A percentile compares a stretch with the other conserved stretches of the same genome.
These are phyloP conservation scores for Lepidopterella palustris DNA, from an alignment of 495 filamentous ascomycete species.

Conservation along the genomic window DNA sequence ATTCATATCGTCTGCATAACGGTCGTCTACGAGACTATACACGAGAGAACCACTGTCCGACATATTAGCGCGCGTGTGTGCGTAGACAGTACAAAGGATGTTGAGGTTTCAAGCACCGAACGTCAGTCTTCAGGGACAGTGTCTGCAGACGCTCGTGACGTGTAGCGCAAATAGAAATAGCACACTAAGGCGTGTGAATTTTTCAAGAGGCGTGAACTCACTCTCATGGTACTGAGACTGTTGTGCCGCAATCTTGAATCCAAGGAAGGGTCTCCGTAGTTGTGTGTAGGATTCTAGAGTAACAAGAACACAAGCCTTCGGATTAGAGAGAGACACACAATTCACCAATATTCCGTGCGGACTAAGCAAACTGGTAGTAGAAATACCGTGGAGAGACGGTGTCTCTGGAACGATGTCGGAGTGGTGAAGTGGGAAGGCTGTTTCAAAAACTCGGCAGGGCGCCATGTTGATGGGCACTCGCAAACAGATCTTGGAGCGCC, in stretches of 20 bases:
- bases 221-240: conserved; percentile 19
- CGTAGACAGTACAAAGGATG: conserved; percentile 2
- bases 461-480: too few species aligned
- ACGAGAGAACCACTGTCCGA: conserved; percentile 8
- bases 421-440: too few species aligned
- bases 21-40: conserved; percentile 11
- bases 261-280: not conserved
- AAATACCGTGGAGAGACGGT: not conserved
- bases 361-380: not conserved
- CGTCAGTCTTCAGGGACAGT: not conserved
- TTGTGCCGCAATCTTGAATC: not conserved
- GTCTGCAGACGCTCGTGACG: not conserved
- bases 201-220: conserved; percentile 10
- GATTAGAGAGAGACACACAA: not conserved
- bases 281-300: not conserved
- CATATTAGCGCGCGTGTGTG: conserved; percentile 17
- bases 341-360: not conserved
- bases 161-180: not conserved
- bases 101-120: not conserved
- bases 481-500: too few species aligned
- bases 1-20: conserved; percentile 30
- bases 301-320: not conserved
- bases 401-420: too few species aligned
- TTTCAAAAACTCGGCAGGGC: too few species aligned
- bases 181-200: not conserved